A percentile compares a stretch with the other conserved stretches of the same genome.
phyloP scores from a whole-genome alignment of 345 rosid genomes.

The Hibiscus tridactylites region DNA sequence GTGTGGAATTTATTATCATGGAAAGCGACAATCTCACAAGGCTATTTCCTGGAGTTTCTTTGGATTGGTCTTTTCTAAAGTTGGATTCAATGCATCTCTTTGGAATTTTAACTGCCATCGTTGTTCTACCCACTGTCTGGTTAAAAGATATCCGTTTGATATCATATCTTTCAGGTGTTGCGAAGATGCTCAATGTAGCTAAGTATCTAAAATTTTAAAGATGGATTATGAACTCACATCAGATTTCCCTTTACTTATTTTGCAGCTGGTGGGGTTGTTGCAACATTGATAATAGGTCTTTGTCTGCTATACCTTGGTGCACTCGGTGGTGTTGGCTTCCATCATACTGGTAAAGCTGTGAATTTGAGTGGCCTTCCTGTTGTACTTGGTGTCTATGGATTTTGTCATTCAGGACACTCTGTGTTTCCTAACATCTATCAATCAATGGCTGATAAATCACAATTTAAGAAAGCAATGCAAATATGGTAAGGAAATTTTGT shows the following conservation, averaged over 20 bases:
- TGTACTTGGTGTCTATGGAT: conserved; percentile 78
- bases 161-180: conserved; percentile 80
- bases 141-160: conserved; percentile 67
- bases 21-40: conserved; percentile 89
- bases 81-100: conserved; percentile 72
- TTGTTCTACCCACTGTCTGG: conserved; percentile 84
- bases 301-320: conserved; percentile 54
- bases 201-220: conserved; percentile 8
- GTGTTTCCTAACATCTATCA: conserved; percentile 94
- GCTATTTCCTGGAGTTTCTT: conserved; percentile 71
- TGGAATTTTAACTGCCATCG: conserved; percentile 60
- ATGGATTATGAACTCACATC: background rate
- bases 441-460: conserved; percentile 87
- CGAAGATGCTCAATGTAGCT: background rate
- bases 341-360: conserved; percentile 54
- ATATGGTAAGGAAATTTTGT: conserved; percentile 33
- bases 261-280: conserved; percentile 85
- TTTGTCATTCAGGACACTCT: conserved; percentile 77
- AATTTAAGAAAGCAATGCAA: conserved; percentile 59
- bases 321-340: conserved; percentile 60
- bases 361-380: conserved; percentile 83
- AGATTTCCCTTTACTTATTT: background rate
- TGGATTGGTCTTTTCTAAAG: conserved; percentile 46
- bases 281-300: conserved; percentile 49
- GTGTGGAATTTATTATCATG: conserved; percentile 82